These are phyloP conservation scores for Rutstroemia sp. DNA, from an alignment of 2,329 filamentous ascomycete species.

Conservation along the genomic window DNA sequence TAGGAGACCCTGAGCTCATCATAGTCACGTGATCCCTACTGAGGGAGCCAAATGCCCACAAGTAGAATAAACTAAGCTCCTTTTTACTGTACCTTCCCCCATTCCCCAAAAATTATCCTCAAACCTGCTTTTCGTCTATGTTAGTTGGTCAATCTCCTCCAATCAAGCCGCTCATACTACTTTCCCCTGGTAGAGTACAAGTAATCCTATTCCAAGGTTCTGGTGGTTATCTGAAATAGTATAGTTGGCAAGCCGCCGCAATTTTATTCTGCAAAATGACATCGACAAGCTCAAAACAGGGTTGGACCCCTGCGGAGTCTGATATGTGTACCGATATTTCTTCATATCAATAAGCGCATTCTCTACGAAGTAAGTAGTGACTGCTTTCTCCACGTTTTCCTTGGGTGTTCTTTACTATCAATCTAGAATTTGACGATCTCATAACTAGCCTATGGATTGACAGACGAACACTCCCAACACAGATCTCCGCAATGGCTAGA, in stretches of 20 bases:
- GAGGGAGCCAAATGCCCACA: no score
- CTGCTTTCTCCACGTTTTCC: background rate
- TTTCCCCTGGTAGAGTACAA: no score
- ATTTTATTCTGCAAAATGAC: constrained; percentile 14
- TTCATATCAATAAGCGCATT: background rate
- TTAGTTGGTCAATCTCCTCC: no score
- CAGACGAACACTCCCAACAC: background rate
- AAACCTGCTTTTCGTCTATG: no score
- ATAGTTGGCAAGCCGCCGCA: background rate
- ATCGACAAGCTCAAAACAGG: constrained; percentile 10
- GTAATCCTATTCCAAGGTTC: no score
- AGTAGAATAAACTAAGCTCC: no score
- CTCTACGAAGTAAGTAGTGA: background rate
- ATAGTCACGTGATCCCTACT: no score
- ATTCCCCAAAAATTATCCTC: no score
- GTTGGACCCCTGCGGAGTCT: background rate
- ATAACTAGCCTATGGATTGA: background rate
- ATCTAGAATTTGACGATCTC: background rate
- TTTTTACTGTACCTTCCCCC: no score
- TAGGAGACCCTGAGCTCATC: no score
- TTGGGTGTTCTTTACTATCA: background rate
- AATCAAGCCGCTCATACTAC: no score
- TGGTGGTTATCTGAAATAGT: no score
- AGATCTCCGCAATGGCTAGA: constrained; percentile 9
- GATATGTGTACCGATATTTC: background rate